A percentile compares a stretch with the other conserved stretches of the same genome.
phyloP scores from a whole-genome alignment of 2,329 filamentous ascomycete genomes.

The Diplodia corticola region DNA sequence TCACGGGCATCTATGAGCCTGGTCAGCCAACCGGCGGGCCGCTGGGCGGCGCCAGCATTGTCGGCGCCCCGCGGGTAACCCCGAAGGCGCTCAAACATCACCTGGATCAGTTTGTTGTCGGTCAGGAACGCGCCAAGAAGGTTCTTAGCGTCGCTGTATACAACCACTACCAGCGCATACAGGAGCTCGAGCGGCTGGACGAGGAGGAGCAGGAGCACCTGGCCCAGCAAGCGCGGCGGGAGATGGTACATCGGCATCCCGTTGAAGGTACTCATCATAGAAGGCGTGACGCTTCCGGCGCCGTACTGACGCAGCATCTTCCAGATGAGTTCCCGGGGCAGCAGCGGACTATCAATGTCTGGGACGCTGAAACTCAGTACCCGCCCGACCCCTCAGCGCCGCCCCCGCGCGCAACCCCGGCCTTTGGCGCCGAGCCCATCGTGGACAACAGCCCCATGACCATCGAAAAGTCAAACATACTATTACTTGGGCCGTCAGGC shows the following conservation, averaged over 20 bases:
- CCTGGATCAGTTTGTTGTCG: slow-evolving; percentile 93
- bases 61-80: slow-evolving; percentile 60
- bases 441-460: slow-evolving; percentile 63
- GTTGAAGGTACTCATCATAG: slow-evolving; percentile 64
- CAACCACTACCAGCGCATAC: slow-evolving; percentile 91
- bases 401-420: slow-evolving; percentile 28
- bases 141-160: slow-evolving; percentile 90
- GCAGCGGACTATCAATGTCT: slow-evolving; percentile 51
- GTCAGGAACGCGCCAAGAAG: slow-evolving; percentile 92
- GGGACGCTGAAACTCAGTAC: slow-evolving; percentile 25
- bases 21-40: slow-evolving; percentile 63
- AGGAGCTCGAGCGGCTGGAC: slow-evolving; percentile 71
- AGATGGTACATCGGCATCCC: slow-evolving; percentile 69
- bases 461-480: slow-evolving; percentile 93
- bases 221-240: slow-evolving; percentile 69
- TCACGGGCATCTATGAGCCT: slow-evolving; percentile 63
- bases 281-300: neutral
- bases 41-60: slow-evolving; percentile 58
- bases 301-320: slow-evolving; percentile 20
- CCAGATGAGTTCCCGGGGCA: slow-evolving; percentile 65
- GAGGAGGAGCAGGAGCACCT: slow-evolving; percentile 75
- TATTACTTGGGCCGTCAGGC: slow-evolving; percentile 87
- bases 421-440: slow-evolving; percentile 44
- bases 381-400: slow-evolving; percentile 28
- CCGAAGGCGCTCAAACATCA: slow-evolving; percentile 76